Conservation (phyloP, 106 monocot genomes). For the Dendrobium catenatum region DNA sequence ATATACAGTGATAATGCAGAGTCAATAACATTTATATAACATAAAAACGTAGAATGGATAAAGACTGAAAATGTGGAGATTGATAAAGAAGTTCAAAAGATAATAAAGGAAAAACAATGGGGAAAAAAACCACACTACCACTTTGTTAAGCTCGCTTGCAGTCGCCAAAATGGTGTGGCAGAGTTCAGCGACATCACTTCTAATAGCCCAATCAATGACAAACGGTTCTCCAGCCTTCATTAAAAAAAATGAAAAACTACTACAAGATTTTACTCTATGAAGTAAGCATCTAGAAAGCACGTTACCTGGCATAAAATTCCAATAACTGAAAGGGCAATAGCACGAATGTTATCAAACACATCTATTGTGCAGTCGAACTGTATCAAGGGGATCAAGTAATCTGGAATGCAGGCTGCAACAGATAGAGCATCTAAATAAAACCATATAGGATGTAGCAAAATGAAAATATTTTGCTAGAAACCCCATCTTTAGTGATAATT, state of each 20-base stretch:
- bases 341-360: slow-evolving; percentile 31
- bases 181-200: slow-evolving; percentile 26
- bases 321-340: slow-evolving; percentile 46
- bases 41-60: not conserved
- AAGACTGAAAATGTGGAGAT: not conserved
- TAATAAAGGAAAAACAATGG: not conserved
- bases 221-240: slow-evolving; percentile 31
- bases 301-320: slow-evolving; percentile 60
- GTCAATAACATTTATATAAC: not conserved
- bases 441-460: not conserved
- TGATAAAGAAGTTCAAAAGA: not conserved
- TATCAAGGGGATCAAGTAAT: slow-evolving; percentile 48
- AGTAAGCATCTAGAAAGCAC: not conserved
- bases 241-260: not conserved
- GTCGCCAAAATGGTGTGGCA: slow-evolving; percentile 25
- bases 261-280: not conserved
- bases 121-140: slow-evolving; percentile 26
- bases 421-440: not conserved
- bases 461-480: not conserved
- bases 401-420: slow-evolving; percentile 31
- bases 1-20: not conserved
- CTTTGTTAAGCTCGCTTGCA: slow-evolving; percentile 46
- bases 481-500: too few species aligned
- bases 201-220: slow-evolving; percentile 39
- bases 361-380: slow-evolving; percentile 20